Base-by-base conservation (phyloP, 148 eudicot genomes). In the Salicornia ramosissima region DNA sequence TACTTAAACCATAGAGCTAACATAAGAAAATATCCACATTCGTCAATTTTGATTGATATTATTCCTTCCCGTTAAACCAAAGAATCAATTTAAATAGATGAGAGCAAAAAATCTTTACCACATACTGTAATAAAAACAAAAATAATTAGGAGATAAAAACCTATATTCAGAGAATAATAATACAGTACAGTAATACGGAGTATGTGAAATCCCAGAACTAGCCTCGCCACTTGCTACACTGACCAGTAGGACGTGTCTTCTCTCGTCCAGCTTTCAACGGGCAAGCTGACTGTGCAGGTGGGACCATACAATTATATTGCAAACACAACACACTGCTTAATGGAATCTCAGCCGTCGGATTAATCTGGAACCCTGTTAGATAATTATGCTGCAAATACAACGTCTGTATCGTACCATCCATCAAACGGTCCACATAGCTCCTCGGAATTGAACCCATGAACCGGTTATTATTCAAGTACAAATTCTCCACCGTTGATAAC, bases 281-380 rank as follows among this genome's bases (percentile, higher is more conserved):
- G 71, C 98, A 93, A 11, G 95, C 82, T 47, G 92, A 82, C 81
- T 82, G 81, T 1, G 87, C 81, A 9, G 98, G 98, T 51, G 86
- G 89, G 65, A 88, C 91, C 98, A 93, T 93, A 43, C 98, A 93
- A 73, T 93, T 93, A 66, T 93, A 93, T 85, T 86, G 86, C 74
- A 93, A 81, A 65, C 98, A 93, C 79, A 93, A 59, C 1, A 91
- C 84, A 29, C 89, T 84, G 50, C 84, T 86, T 36, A 90, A 19
- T 0, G 96, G 96, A 86, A 93, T 93, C 73, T 83, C 92, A 47
- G 81, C 98, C 86, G 83, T 85, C 39, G 88, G 96, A 80, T 86
- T 84, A 1, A 93, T 85, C 78, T 74, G 79, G 0, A 90, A 84
- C 58, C 95, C 95, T 0, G 96, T 93, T 39, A 93, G 69, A 65